Evolutionary conservation across 2,329 filamentous ascomycete species (phyloP).

Genomic region (Diaporthe ilicicola): DNA sequence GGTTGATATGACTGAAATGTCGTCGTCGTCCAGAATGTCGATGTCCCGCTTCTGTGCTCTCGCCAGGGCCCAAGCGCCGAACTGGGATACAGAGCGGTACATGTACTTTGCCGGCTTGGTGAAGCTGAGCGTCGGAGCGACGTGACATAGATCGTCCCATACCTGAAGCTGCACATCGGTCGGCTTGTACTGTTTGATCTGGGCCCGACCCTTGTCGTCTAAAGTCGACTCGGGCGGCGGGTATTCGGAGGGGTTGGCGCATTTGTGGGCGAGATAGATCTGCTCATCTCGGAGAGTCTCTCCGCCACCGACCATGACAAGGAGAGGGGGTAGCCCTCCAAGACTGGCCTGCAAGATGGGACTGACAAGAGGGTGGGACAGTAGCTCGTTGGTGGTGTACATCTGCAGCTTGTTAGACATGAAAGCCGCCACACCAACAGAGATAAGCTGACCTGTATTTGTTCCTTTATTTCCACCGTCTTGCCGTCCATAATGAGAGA

Average conservation of each 20-base stretch:
- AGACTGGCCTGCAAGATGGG: slow-evolving; percentile 88
- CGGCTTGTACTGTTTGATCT: slow-evolving; percentile 74
- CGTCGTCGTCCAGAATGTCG: slow-evolving; percentile 82
- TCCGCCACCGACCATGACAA: slow-evolving; percentile 87
- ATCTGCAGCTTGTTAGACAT: slow-evolving; percentile 52
- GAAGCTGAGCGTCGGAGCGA: slow-evolving; percentile 91
- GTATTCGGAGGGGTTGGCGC: slow-evolving; percentile 82
- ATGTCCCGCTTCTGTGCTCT: slow-evolving; percentile 82
- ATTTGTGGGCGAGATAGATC: slow-evolving; percentile 94
- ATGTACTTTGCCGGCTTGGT: slow-evolving; percentile 96
- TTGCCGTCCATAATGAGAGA: slow-evolving; percentile 77
- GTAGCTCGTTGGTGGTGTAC: slow-evolving; percentile 83
- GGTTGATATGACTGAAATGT: slow-evolving; percentile 76
- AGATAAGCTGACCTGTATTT: slow-evolving; percentile 77
- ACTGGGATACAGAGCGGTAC: slow-evolving; percentile 92
- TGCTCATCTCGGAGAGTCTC: slow-evolving; percentile 94
- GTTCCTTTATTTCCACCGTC: slow-evolving; percentile 80
- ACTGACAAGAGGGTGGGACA: slow-evolving; percentile 89
- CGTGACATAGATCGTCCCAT: slow-evolving; percentile 95
- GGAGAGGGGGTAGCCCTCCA: slow-evolving; percentile 86
- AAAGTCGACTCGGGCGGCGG: slow-evolving; percentile 72
- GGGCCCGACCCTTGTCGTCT: slow-evolving; percentile 66
- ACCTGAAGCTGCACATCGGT: slow-evolving; percentile 95
- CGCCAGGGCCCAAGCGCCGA: slow-evolving; percentile 90
- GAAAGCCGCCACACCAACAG: not conserved